Conservation (phyloP, 805 yeast species). For the Cyberlindnera bimundalis region DNA sequence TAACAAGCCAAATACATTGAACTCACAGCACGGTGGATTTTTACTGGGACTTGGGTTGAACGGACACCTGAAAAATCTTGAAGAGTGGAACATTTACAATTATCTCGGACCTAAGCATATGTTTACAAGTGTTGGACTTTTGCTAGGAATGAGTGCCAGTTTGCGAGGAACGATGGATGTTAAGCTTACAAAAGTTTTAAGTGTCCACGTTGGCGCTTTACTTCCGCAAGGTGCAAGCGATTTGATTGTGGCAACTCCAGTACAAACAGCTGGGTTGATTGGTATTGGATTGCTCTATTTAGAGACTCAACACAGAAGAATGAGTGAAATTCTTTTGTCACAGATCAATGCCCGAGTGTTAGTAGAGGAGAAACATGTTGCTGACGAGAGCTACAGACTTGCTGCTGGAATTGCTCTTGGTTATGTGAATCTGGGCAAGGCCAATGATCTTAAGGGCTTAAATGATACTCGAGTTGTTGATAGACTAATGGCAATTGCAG, state of each 20-base stretch:
- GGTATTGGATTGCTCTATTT: conserved; percentile 86
- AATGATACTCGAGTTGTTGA: conserved; percentile 66
- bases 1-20: conserved; percentile 60
- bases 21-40: conserved; percentile 92
- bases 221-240: conserved; percentile 90
- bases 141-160: conserved; percentile 93
- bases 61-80: conserved; percentile 78
- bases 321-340: conserved; percentile 73
- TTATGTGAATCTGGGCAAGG: conserved; percentile 74
- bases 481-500: conserved; percentile 52
- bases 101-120: conserved; percentile 87
- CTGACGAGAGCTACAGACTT: conserved; percentile 76
- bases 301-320: conserved; percentile 75
- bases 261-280: conserved; percentile 87
- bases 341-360: conserved; percentile 58
- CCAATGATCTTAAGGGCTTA: conserved; percentile 53
- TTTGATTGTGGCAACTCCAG: conserved; percentile 74
- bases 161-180: conserved; percentile 77
- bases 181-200: conserved; percentile 82
- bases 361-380: conserved; percentile 50
- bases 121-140: conserved; percentile 77
- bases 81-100: conserved; percentile 96
- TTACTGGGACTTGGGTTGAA: conserved; percentile 87
- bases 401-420: conserved; percentile 92
- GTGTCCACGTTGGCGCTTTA: conserved; percentile 90